Evolutionary conservation across 2,329 filamentous ascomycete genomes (phyloP), one percentile per base, ranked within the genome.

Genomic region (Trichophyton schoenleinii): DNA sequence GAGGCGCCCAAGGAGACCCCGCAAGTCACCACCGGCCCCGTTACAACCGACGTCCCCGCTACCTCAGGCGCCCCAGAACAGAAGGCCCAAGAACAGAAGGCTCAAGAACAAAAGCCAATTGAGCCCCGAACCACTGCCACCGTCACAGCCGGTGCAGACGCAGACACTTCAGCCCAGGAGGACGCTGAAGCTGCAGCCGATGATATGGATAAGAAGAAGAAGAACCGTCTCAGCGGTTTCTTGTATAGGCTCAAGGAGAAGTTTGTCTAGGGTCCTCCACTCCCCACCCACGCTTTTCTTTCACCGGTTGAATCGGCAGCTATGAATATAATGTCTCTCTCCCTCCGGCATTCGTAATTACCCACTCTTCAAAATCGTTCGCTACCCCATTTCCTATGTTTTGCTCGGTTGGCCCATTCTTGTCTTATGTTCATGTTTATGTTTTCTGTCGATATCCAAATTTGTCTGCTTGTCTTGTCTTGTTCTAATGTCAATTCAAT

Each of bases 121-220:
- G 65, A 59, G 61, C 64, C 59, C 62, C 70, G 63, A 25, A 63
- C 62, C 22, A 63, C 65, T 11, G 55, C 61, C n/a, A 60, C 34
- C 62, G 67, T 63, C 15, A 22, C 44, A 11, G 18, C 67, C 20
- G 66, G 67, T 3, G 69, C 68, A 31, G 28, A 31, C 6, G 28
- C 28, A 31, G 28, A 7, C 2, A 5, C 49, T 15, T 48, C 44
- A 22, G 44, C 18, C 44, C 31, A 62, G 13, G 52, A 60, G 13
- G 61, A 65, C 8, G 36, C 65, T n/a, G 62, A 65, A 18, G 65
- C 69, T 8, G 66, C 67, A 20, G 66, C 68, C 3, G 69, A 69
- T 1, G 7, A 41, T n/a, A 74, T 77, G 15, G 79, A 83, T 59
- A 84, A 83, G 76, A 87, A 87, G 79, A 86, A 85, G 79, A 85